Conservation (phyloP, 495 filamentous ascomycete genomes). For the Aspergillus incahuasiensis region DNA sequence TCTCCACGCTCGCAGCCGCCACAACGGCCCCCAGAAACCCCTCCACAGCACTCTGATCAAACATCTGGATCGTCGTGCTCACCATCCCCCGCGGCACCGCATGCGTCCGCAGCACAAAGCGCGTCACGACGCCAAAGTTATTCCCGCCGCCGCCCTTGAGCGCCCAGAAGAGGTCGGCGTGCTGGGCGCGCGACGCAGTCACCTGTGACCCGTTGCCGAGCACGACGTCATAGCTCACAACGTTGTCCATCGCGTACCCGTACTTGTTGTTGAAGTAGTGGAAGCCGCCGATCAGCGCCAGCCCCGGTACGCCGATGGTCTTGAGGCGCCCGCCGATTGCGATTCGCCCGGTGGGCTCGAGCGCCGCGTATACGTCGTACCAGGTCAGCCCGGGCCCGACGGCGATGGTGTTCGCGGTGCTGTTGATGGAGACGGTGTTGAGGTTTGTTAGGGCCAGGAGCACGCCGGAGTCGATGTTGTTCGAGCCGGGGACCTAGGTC, state of each 20-base stretch:
- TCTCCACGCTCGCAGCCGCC: no score
- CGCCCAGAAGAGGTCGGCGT: conserved; percentile 34
- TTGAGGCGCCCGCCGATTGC: conserved; percentile 46
- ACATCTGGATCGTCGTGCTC: conserved; percentile 32
- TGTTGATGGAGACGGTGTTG: conserved; percentile 15
- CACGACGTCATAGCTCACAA: conserved; percentile 27
- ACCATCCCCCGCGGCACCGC: conserved; percentile 33
- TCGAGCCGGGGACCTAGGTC: conserved; percentile 27
- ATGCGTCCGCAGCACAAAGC: conserved; percentile 44
- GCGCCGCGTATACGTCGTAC: conserved; percentile 34
- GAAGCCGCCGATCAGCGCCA: conserved; percentile 25
- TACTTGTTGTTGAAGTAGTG: conserved; percentile 29
- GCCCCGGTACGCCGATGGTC: conserved; percentile 32
- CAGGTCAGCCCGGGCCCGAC: conserved; percentile 39
- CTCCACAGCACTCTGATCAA: conserved; percentile 23
- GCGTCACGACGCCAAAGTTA: conserved; percentile 42
- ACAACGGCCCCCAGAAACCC: conserved; percentile 6
- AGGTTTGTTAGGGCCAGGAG: conserved; percentile 19
- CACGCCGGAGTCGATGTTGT: conserved; percentile 29
- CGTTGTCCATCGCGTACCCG: conserved; percentile 32
- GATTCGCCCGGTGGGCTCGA: conserved; percentile 36
- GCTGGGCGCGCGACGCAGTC: no score
- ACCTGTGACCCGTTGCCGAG: conserved; percentile 27
- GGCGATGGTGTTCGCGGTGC: conserved; percentile 14
- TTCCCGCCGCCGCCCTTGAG: conserved; percentile 36